phyloP scores from a whole-genome alignment of 179 eudicot species.

The Gypsophila paniculata region DNA sequence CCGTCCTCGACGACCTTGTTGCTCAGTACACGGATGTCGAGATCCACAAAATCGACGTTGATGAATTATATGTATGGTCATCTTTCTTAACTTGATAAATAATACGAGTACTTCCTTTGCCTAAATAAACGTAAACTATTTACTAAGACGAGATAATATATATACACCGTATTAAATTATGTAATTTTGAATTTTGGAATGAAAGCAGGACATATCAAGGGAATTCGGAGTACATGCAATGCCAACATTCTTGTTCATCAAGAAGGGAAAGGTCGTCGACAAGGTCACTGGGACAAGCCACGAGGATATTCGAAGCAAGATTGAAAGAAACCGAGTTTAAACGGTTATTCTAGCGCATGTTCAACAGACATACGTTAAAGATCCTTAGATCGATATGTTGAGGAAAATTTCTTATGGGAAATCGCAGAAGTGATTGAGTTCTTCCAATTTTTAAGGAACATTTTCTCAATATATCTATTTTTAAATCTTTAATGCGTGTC shows the following conservation, averaged over 20 bases:
- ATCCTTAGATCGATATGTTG: no score
- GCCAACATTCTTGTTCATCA: conserved; percentile 59
- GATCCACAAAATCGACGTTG: conserved; percentile 40
- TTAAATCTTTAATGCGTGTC: no score
- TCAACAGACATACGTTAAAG: no score
- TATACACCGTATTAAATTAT: no score
- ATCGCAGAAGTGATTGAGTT: no score
- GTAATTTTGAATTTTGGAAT: not conserved
- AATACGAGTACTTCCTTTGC: no score
- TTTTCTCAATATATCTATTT: no score
- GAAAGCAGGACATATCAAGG: conserved; percentile 41
- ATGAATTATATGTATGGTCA: conserved; percentile 30
- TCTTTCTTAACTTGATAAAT: not conserved
- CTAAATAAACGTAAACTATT: no score
- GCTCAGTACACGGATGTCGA: conserved; percentile 34
- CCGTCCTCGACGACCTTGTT: conserved; percentile 44
- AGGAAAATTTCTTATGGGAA: no score
- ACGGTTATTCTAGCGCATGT: not conserved
- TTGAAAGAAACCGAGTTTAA: conserved; percentile 40
- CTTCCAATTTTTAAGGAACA: no score
- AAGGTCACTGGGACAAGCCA: conserved; percentile 47
- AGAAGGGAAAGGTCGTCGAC: conserved; percentile 57
- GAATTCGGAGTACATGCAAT: conserved; percentile 49
- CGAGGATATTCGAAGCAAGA: conserved; percentile 56
- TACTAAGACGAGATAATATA: no score